Evolutionary conservation across 75 land plant genomes (phyloP), one percentile per base, ranked within the genome.

Genomic region (Isoetes taiwanensis): DNA sequence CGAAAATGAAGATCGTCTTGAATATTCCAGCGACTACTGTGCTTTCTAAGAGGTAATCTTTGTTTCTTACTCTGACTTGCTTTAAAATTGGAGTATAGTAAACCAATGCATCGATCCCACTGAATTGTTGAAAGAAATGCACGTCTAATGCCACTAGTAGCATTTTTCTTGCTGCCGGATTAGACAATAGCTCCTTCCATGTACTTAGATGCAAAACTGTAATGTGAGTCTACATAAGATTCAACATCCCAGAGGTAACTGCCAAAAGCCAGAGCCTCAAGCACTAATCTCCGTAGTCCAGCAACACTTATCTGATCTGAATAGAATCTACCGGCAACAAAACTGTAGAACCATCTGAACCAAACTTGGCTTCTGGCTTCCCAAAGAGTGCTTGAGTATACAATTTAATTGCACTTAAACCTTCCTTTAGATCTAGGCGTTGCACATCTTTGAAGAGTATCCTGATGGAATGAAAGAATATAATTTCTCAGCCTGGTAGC

Each of bases 251-350:
- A 80, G 2, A 84, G 68, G 62, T 76, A 80, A 30, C 85, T 77
- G 17, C 88, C 88, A 62, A 84, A 80, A 8, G 89, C 79, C 19
- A 80, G 81, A 58, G 89, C 89, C 56, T 84, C 89, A 57, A 84
- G 28, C 5, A 84, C 80, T 43, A 80, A 46, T 65, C 69, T 61
- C 14, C 74, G 74, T 57, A 84, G 29, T 1, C 88, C 82, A 30
- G 68, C 34, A 56, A 74, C 74, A 6, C 72, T 69, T 14, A 84
- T 19, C 14, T 56, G 1, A 69, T 34, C 43, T 77, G 78, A 76
- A 79, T 80, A 52, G 63, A 69, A 0, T 64, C 57, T 8, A 76
- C 54, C 14, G 65, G 70, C 19, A 84, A n/a, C n/a, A n/a, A n/a
- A n/a, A n/a, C n/a, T n/a, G n/a, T 46, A 0, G 77, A 68, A 8